Evolutionary conservation across 345 rosid genomes (phyloP).

Genomic region (Gossypium sturtianum): DNA sequence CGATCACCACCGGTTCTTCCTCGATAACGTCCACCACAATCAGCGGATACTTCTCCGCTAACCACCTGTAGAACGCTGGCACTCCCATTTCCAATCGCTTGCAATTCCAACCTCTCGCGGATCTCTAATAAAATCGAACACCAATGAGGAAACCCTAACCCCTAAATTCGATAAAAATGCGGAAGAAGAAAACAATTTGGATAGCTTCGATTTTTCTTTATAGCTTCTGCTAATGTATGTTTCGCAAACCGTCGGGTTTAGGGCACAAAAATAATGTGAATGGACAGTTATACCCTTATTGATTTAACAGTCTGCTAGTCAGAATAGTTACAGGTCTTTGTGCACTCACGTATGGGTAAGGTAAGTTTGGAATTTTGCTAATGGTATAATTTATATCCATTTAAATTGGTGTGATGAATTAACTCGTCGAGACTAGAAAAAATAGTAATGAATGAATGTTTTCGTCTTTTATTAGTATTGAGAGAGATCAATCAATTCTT

Average conservation of each 20-base stretch:
- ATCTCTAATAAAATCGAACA: slow-evolving; percentile 4
- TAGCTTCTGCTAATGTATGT: background rate
- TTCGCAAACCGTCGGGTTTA: background rate
- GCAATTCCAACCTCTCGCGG: slow-evolving; percentile 5
- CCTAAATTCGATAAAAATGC: background rate
- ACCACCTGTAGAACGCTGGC: slow-evolving; percentile 92
- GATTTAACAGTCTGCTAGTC: background rate
- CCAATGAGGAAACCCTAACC: slow-evolving; percentile 19
- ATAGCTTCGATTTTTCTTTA: background rate
- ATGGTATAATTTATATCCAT: no score
- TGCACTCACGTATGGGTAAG: no score
- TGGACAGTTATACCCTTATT: background rate
- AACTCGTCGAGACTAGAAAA: no score
- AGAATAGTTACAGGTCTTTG: no score
- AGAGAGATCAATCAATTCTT: no score
- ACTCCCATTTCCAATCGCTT: slow-evolving; percentile 63
- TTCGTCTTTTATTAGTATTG: no score
- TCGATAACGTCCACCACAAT: slow-evolving; percentile 74
- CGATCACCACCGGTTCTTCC: slow-evolving; percentile 73
- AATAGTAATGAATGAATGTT: no score
- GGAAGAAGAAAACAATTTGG: background rate
- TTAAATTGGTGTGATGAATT: no score
- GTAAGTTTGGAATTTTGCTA: no score
- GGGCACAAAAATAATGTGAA: background rate
- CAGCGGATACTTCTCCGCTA: slow-evolving; percentile 85